These are phyloP conservation scores for Ascochyta koolunga DNA, from an alignment of 2,329 filamentous ascomycete genomes.

Conservation along the genomic window DNA sequence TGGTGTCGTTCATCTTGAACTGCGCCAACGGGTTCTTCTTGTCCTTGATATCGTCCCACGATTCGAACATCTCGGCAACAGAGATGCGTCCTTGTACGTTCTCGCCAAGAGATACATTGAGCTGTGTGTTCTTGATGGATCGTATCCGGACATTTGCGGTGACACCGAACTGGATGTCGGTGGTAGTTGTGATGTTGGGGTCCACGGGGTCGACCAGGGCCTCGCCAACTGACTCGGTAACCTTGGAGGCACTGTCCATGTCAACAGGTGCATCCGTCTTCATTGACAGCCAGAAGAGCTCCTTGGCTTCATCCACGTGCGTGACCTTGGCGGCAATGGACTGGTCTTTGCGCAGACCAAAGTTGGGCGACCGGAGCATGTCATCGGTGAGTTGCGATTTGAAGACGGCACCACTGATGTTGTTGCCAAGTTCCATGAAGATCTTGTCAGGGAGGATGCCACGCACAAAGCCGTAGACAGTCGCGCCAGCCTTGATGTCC, in stretches of 20 bases:
- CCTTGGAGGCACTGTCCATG: conserved; percentile 37
- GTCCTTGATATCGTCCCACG: conserved; percentile 84
- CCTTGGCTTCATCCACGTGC: conserved; percentile 72
- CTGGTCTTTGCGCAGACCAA: conserved; percentile 79
- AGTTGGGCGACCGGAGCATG: conserved; percentile 70
- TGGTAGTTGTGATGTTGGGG: conserved; percentile 65
- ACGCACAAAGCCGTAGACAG: conserved; percentile 79
- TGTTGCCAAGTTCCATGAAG: conserved; percentile 86
- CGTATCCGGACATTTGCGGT: conserved; percentile 76
- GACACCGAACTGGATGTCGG: conserved; percentile 76
- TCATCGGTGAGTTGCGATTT: conserved; percentile 79
- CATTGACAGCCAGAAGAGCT: conserved; percentile 72
- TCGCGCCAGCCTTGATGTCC: conserved; percentile 71
- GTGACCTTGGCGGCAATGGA: conserved; percentile 75
- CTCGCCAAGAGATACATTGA: conserved; percentile 88
- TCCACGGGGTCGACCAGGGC: conserved; percentile 69
- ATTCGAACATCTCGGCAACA: conserved; percentile 86
- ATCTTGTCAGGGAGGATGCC: conserved; percentile 82
- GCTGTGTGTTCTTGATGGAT: conserved; percentile 88
- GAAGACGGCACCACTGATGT: conserved; percentile 77
- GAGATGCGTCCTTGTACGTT: conserved; percentile 93
- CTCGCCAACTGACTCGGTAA: conserved; percentile 40
- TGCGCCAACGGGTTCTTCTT: conserved; percentile 78
- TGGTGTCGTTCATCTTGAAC: conserved; percentile 72
- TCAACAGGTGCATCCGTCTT: conserved; percentile 55